Base-by-base conservation (phyloP, 257 asterid species). In the Agastache rugosa region DNA sequence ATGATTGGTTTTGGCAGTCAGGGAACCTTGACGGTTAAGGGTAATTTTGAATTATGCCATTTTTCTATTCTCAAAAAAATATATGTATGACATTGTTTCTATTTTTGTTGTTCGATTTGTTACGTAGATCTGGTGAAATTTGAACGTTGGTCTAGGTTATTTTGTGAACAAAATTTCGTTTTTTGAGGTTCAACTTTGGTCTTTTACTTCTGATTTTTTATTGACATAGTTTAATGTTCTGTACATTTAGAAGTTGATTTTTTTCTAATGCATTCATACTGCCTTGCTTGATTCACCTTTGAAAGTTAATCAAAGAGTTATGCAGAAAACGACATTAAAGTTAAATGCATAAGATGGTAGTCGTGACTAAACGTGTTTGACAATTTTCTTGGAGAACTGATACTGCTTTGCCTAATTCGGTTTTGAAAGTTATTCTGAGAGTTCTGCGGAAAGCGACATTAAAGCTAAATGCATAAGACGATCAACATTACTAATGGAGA, bases 11-110 rank as follows among this genome's bases (percentile, higher is more conserved):
- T 29, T 91, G 85, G 34, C 2, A 29, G 34, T 29, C 0, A 29
- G 34, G 34, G 4, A 88, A 80, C 77, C 85, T 88, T 50, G 93
- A 89, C 67, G 96, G 89, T 54, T 85, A 87, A 84, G 89, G 96
- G 88, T 88, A 83, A 83, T 69, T 29, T 29, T 54, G 37, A 62
- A 61, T 69, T 27, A 34, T 69, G 1, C 50, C 29, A 22, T 35
- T 62, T 35, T 25, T 2, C 11, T 5, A 5, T 12, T 45, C 7
- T 7, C 2, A 31, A 37, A 37, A 37, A 59, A 29, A 29, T 29
- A 8, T 63, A 16, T 63, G 2, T 7, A 4, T 22, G 15, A 3
- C 4, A 9, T 20, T n/a, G 3, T 44, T 1, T 50, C 61, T 51
- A 8, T 19, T 23, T 62, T 65, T 60, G 48, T 44, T 42, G 6